These are phyloP conservation scores for Fraxinus platypoda DNA, from an alignment of 305 asterid species.

Conservation along the genomic window DNA sequence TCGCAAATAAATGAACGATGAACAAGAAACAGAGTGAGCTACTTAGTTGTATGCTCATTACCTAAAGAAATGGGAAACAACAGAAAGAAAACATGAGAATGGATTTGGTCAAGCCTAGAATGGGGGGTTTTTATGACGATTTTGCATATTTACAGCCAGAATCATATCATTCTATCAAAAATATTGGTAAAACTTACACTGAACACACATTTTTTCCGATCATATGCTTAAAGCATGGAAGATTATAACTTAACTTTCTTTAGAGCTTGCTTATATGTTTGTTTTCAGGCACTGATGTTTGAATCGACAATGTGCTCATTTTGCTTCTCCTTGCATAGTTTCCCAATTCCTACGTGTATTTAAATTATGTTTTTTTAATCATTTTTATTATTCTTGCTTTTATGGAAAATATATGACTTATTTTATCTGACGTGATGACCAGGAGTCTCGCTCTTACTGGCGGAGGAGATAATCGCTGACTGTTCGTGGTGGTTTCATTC, in stretches of 20 bases:
- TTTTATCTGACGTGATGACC: conserved; percentile 25
- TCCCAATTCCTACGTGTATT: not conserved
- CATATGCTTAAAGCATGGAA: not conserved
- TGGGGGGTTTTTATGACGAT: not conserved
- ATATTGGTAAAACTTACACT: not conserved
- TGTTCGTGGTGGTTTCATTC: conserved; percentile 18
- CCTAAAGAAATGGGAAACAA: too few species aligned
- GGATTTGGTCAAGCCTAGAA: not conserved
- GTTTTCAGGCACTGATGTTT: not conserved
- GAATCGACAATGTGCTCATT: not conserved
- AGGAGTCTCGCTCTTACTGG: conserved; percentile 51
- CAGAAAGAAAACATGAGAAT: not conserved
- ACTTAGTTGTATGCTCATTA: not conserved
- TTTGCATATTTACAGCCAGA: not conserved
- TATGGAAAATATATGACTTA: conserved; percentile 5
- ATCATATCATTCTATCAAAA: not conserved
- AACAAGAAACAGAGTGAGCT: not conserved
- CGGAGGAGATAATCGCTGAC: conserved; percentile 50
- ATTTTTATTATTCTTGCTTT: not conserved
- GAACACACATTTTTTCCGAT: not conserved
- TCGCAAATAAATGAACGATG: not conserved
- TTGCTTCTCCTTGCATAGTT: not conserved
- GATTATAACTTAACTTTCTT: not conserved
- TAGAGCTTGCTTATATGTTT: not conserved
- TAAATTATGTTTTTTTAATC: not conserved